Evolutionary conservation across 805 yeast species (phyloP).

Genomic region (Saccharomyces kudriavzevii): DNA sequence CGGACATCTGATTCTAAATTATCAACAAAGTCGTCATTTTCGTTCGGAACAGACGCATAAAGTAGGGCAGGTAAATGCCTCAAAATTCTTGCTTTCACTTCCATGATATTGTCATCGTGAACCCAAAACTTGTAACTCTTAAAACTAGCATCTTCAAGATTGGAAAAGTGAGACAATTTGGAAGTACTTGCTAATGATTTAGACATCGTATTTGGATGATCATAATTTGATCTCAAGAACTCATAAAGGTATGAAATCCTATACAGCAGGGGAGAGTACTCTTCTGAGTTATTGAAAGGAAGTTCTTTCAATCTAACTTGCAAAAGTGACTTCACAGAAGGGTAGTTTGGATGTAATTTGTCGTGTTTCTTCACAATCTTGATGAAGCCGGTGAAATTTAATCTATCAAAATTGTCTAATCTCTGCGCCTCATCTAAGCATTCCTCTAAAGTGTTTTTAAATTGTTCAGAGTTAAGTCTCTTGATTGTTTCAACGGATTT

Average conservation of each 20-base stretch:
- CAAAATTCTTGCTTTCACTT: conserved; percentile 88
- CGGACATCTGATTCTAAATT: conserved; percentile 19
- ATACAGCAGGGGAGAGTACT: conserved; percentile 83
- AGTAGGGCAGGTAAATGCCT: conserved; percentile 89
- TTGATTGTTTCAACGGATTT: conserved; percentile 31
- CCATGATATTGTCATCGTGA: conserved; percentile 93
- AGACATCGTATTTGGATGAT: conserved; percentile 23
- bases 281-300: conserved; percentile 92
- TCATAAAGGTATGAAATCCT: conserved; percentile 75
- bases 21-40: conserved; percentile 23
- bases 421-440: conserved; percentile 70
- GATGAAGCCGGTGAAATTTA: conserved; percentile 90
- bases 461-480: conserved; percentile 49
- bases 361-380: conserved; percentile 96
- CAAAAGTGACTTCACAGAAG: conserved; percentile 76
- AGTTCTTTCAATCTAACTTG: conserved; percentile 79
- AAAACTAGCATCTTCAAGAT: conserved; percentile 33
- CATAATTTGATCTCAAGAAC: conserved; percentile 58
- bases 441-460: conserved; percentile 66
- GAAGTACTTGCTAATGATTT: conserved; percentile 35
- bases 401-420: conserved; percentile 79
- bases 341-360: conserved; percentile 72
- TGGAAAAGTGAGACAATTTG: conserved; percentile 23
- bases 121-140: conserved; percentile 91
- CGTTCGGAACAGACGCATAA: conserved; percentile 41